Evolutionary conservation across 805 yeast genomes (phyloP), one percentile per base, ranked within the genome.

Genomic region (Yamadazyma philogaea): DNA sequence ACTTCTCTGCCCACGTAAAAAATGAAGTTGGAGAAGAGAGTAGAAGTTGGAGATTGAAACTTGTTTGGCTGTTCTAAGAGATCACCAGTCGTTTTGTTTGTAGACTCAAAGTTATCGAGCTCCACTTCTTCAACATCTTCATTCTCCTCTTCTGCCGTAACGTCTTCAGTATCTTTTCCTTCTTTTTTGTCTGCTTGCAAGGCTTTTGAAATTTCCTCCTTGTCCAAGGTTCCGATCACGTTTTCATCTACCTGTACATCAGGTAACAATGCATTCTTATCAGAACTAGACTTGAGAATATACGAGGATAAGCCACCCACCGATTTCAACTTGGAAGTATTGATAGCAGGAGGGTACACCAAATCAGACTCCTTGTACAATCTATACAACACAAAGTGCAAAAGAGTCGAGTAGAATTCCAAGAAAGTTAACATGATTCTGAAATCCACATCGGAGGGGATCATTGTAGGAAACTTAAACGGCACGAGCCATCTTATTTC

Each of bases 401-500:
- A 67, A 54, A 93, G 69, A 19, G 98, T 91, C 15, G 96, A 83
- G 70, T 93, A 93, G 66, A 93, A 90, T 68, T 93, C 99, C 59
- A 93, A 77, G 68, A 93, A 93, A 1, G 98, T 91, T 58, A 88
- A 74, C 99, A 93, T 93, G 71, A 93, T 88, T 66, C 93, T 79
- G 74, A 93, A 91, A 68, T 93, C 99, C 46, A 93, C 82, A 64
- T 93, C 98, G 34, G 84, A 68, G 36, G 99, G 98, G 53, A 93
- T 84, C 64, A 86, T 86, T 64, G 91, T 95, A 15, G 99, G 96
- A 72, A 90, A 93, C 66, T 89, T 93, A 77, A 84, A 93, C 18
- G 99, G 99, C 36, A 88, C 95, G 46, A 93, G 79, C 99, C 99
- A 93, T 67, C 91, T 79, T 35, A 93, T 76, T 52, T 87, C 96